Percentiles rank a stretch among this genome's conserved stretches.
Conservation (phyloP, 768 basidiomycete genomes). For the Chalciporus sphaerocephalus region DNA sequence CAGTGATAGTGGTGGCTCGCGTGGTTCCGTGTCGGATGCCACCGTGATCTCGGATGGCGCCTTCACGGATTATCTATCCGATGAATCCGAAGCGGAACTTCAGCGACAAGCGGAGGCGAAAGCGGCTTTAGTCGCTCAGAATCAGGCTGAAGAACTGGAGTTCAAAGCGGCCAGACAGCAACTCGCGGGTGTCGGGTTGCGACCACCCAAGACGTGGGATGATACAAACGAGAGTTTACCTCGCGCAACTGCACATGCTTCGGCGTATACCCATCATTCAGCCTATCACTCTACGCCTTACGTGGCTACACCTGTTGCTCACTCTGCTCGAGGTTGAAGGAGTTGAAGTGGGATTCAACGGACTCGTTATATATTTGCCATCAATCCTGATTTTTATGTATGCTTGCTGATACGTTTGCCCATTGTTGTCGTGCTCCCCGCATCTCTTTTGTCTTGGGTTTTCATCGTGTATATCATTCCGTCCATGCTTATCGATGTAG, state of each 20-base stretch:
- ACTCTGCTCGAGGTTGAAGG: conserved; percentile 27
- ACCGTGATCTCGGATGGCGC: conserved; percentile 83
- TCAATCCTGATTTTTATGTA: conserved; percentile 16
- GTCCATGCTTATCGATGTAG: conserved; percentile 5
- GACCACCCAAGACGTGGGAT: conserved; percentile 75
- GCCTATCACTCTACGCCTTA: conserved; percentile 28
- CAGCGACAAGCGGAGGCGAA: conserved; percentile 81
- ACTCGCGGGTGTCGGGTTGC: conserved; percentile 67
- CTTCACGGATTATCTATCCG: conserved; percentile 88
- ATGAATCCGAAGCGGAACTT: conserved; percentile 86
- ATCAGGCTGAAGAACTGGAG: conserved; percentile 73
- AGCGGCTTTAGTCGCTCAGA: conserved; percentile 75
- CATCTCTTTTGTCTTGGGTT: conserved; percentile 12
- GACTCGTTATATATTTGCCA: conserved; percentile 21
- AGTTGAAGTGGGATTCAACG: neutral
- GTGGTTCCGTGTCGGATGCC: conserved; percentile 61
- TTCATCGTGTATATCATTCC: conserved; percentile 18
- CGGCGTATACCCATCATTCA: conserved; percentile 25
- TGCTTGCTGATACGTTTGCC: conserved; percentile 22
- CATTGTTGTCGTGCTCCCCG: conserved; percentile 15
- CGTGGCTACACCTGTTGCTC: conserved; percentile 24
- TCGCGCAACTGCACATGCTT: conserved; percentile 21
- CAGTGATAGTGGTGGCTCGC: conserved; percentile 48
- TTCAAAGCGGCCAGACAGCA: conserved; percentile 78
- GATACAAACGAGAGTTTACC: conserved; percentile 40